Base-by-base conservation (phyloP, 2,329 filamentous ascomycete species). In the Colletotrichum sp. region DNA sequence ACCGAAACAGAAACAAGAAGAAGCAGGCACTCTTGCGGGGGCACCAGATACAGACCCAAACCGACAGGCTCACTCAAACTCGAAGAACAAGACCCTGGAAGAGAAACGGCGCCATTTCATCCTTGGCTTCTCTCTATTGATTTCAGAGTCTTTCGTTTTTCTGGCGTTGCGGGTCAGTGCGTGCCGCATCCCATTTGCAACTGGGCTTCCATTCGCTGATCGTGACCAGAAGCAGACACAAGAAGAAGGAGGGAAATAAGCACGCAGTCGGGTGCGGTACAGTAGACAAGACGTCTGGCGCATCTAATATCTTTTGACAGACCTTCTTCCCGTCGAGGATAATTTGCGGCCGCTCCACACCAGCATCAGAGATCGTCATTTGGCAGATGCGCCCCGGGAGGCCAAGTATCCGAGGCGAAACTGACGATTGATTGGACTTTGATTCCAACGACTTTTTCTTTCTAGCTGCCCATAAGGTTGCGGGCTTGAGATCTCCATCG, bases 311-410 rank as follows among this genome's bases (percentile, higher is more conserved):
- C 16, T 65, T 48, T 48, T 68, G 70, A 73, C 69, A 68, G 64
- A 27, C 52, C 59, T 52, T 63, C 27, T 52, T 44, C 67, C 70
- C 64, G 44, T 68, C 76, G 73, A 69, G 44, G 67, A 71, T 48
- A 76, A 77, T 77, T 68, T 72, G 64, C 76, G 66, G 22, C 70
- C 63, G 74, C 74, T 76, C 76, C 76, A 71, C 66, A 71, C 70
- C 61, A 52, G 57, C 68, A 66, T 63, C 44, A 76, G 67, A 77
- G 76, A 77, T 77, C 76, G 70, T 77, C 76, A 74, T 77, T 77
- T 77, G 76, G 71, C 76, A 77, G 74, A 74, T 77, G 70, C 74
- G 74, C 66, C 70, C 63, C 70, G 74, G 76, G 68, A 73, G 34
- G 59, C 67, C 70, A 71, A 71, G 70, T 44, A 68, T 64, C 74